A percentile compares a stretch with the other conserved stretches of the same genome.
phyloP scores from a whole-genome alignment of 1,284 basidiomycete genomes.

The Tylopilus orsonianus region DNA sequence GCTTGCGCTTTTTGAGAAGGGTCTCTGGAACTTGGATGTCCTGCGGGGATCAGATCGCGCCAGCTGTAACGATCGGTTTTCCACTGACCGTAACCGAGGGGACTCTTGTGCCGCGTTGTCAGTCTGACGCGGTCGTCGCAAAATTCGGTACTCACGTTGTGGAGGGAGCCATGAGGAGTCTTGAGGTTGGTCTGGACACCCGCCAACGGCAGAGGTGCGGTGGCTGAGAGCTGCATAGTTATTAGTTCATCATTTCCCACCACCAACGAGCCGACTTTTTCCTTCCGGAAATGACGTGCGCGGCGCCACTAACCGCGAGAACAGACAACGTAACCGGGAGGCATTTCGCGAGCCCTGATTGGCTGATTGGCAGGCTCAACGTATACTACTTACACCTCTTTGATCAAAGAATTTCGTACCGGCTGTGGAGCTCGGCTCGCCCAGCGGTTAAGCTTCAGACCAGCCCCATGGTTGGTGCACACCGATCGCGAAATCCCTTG shows the following conservation, averaged over 20 bases:
- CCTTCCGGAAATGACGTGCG: slow-evolving; percentile 5
- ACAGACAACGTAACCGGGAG: no score
- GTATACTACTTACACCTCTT: no score
- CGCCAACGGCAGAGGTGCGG: slow-evolving; percentile 4
- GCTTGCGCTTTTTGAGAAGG: slow-evolving; percentile 99
- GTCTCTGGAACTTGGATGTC: slow-evolving; percentile 96
- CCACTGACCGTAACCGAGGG: slow-evolving; percentile 68
- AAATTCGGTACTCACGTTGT: slow-evolving; percentile 55
- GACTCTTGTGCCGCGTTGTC: slow-evolving; percentile 43
- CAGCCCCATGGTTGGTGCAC: no score
- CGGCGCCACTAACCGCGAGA: no score
- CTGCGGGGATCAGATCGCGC: slow-evolving; percentile 42
- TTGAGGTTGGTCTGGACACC: slow-evolving; percentile 39
- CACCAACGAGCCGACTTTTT: background rate
- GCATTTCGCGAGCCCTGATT: no score
- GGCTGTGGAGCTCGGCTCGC: no score
- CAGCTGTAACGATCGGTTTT: slow-evolving; percentile 9
- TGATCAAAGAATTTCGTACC: no score
- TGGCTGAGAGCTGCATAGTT: slow-evolving; percentile 35
- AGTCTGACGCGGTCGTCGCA: slow-evolving; percentile 6
- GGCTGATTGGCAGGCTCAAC: no score
- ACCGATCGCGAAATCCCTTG: no score
- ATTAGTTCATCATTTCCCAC: slow-evolving; percentile 30
- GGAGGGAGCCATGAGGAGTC: slow-evolving; percentile 61
- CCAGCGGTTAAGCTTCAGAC: no score